Base-by-base conservation (phyloP, 1,284 basidiomycete species). In the Rhodotorula mucilaginosa region DNA sequence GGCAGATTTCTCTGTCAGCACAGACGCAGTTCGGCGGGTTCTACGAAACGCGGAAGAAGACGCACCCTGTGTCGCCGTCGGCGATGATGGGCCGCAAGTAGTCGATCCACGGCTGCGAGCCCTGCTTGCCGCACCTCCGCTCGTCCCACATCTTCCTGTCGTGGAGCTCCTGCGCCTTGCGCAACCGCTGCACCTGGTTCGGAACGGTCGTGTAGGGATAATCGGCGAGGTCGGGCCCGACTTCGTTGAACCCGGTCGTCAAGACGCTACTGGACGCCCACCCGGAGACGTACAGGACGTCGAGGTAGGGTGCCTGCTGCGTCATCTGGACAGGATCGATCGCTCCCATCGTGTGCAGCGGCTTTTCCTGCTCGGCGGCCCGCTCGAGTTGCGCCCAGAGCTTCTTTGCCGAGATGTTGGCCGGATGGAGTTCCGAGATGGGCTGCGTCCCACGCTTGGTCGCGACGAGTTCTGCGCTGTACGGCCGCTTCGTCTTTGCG, bases 201-300 rank as follows among this genome's bases (percentile, higher is more conserved):
- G 93, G 93, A 12, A 96, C 93, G 0, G 93, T 96, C 12, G 92
- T 95, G 81, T 94, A 96, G 0, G 93, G 93, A 80, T 96, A 96
- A 81, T 96, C 92, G 58, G 94, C 97, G 79, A 99, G 88, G 84
- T 99, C 96, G 46, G 96, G 96, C 52, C 96, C 96, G 67, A 97
- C 94, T 83, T 99, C 96, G 80, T 98, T 96, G 80, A 89, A 92
- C 31, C 89, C 90, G 2, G 94, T 97, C 34, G 92, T 93, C 65
- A 93, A 85, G 70, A 94, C 87, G 72, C 93, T 96, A 58, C 89
- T 91, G 51, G 88, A 87, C 21, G 92, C 92, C 95, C 96, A 99
- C 29, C 96, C 96, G 58, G 92, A 95, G 46, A 99, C 86, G 81
- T 99, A 99, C 51, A 98, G 89, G 44, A 92, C 90, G 80, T 98